Percentiles rank a stretch among this genome's conserved stretches.
phyloP scores from a whole-genome alignment of 2,329 filamentous ascomycete genomes.

The Decorospora gaudefroyi region DNA sequence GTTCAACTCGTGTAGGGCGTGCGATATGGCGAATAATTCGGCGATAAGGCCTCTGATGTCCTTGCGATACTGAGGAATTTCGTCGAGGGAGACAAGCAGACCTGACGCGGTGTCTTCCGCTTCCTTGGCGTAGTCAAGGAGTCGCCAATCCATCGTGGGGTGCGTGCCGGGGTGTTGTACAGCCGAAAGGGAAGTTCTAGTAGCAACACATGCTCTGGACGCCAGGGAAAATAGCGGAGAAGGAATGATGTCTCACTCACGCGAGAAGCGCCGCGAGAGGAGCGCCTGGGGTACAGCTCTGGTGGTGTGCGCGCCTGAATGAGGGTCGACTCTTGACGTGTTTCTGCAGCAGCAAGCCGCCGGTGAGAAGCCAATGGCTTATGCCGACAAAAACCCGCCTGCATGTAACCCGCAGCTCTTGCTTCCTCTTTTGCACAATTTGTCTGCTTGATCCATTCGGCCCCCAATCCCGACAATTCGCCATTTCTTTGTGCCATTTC shows the following conservation, averaged over 20 bases:
- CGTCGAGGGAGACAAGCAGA: conserved; percentile 56
- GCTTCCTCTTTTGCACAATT: conserved; percentile 33
- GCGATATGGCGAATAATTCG: conserved; percentile 60
- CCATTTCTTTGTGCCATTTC: conserved; percentile 18
- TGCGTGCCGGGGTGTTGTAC: conserved; percentile 31
- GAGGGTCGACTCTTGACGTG: conserved; percentile 44
- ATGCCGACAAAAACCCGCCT: conserved; percentile 39
- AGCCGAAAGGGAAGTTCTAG: conserved; percentile 25
- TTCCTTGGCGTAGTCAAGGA: conserved; percentile 50
- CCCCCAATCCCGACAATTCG: conserved; percentile 33
- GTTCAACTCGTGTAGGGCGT: conserved; percentile 55
- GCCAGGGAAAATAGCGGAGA: conserved; percentile 17
- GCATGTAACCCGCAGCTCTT: conserved; percentile 40
- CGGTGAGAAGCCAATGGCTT: conserved; percentile 42
- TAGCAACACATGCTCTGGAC: conserved; percentile 23
- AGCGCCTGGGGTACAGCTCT: conserved; percentile 34
- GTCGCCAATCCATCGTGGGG: conserved; percentile 46
- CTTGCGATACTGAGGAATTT: conserved; percentile 56
- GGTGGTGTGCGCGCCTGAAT: conserved; percentile 30
- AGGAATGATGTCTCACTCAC: conserved; percentile 17
- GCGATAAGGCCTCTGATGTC: conserved; percentile 60
- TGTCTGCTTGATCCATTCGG: conserved; percentile 29
- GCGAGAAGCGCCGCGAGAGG: conserved; percentile 37
- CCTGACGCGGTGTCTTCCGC: conserved; percentile 59
- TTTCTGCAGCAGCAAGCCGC: conserved; percentile 39